These are phyloP conservation scores for Globisporangium perplexum DNA, from an alignment of 352 stramenopile species.

Conservation along the genomic window DNA sequence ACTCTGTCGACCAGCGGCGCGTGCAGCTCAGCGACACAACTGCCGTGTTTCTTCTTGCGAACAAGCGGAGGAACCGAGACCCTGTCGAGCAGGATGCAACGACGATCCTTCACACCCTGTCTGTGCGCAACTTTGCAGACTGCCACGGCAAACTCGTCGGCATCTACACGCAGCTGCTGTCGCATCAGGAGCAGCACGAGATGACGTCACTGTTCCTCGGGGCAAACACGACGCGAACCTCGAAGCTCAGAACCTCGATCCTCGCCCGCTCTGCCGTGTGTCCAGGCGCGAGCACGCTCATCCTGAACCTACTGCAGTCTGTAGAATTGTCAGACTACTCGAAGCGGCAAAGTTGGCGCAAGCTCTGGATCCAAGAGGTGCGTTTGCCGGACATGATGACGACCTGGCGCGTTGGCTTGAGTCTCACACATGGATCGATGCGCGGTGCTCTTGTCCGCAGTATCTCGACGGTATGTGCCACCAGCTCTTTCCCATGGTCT, in stretches of 20 bases:
- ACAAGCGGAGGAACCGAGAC: constrained; percentile 23
- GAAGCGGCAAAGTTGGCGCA: constrained; percentile 19
- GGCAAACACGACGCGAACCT: constrained; percentile 36
- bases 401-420: neutral
- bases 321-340: constrained; percentile 33
- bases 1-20: constrained; percentile 38
- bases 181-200: constrained; percentile 37
- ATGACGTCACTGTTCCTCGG: constrained; percentile 42
- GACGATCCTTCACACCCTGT: constrained; percentile 51
- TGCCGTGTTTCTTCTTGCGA: constrained; percentile 59
- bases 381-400: neutral
- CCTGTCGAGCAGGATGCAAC: constrained; percentile 37
- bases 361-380: constrained; percentile 67
- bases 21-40: constrained; percentile 37
- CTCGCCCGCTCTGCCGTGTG: constrained; percentile 47
- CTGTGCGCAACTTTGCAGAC: constrained; percentile 54
- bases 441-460: constrained; percentile 12
- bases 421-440: neutral
- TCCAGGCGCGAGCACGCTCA: constrained; percentile 50
- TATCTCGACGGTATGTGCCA: constrained; percentile 68
- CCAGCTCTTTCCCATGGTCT: constrained; percentile 61
- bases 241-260: constrained; percentile 44
- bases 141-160: constrained; percentile 38
- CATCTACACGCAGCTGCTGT: constrained; percentile 52
- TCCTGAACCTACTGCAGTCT: constrained; percentile 63